These are phyloP conservation scores for Nakazawaea ishiwadae DNA, from an alignment of 805 yeast genomes.

Conservation along the genomic window DNA sequence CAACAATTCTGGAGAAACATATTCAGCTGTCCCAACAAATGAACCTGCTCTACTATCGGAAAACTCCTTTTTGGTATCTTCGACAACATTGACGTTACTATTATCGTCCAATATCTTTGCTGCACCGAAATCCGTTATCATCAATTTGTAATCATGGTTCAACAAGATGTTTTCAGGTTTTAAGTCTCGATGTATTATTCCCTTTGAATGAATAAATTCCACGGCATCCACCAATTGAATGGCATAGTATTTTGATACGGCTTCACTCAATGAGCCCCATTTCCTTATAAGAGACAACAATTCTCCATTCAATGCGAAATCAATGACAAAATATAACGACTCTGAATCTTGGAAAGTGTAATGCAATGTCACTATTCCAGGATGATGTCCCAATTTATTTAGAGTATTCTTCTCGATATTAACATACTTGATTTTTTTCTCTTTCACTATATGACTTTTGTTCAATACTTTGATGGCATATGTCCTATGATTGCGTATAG, in stretches of 20 bases:
- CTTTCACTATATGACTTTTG: constrained; percentile 76
- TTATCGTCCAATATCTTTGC: constrained; percentile 67
- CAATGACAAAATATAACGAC: constrained; percentile 85
- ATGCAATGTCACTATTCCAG: constrained; percentile 88
- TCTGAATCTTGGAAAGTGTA: constrained; percentile 93
- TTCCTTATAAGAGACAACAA: constrained; percentile 72
- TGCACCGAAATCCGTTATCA: constrained; percentile 98
- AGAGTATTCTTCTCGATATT: constrained; percentile 81
- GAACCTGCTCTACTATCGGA: constrained; percentile 52
- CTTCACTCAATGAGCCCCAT: constrained; percentile 72
- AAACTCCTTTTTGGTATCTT: constrained; percentile 19
- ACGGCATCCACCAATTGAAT: constrained; percentile 89
- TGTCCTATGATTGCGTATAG: constrained; percentile 63
- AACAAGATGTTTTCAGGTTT: constrained; percentile 92
- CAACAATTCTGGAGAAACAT: constrained; percentile 82
- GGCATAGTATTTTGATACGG: constrained; percentile 74
- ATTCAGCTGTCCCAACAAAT: constrained; percentile 87
- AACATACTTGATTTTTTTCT: constrained; percentile 80
- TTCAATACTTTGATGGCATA: constrained; percentile 91
- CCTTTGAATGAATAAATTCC: constrained; percentile 80
- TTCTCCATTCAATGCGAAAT: constrained; percentile 95
- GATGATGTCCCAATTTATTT: constrained; percentile 85
- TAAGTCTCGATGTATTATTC: constrained; percentile 89
- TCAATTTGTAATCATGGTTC: constrained; percentile 79
- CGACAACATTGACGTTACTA: background rate